Percentiles rank a stretch among this genome's conserved stretches.
Conservation (phyloP, 805 yeast genomes). For the Candida jianshihensis region DNA sequence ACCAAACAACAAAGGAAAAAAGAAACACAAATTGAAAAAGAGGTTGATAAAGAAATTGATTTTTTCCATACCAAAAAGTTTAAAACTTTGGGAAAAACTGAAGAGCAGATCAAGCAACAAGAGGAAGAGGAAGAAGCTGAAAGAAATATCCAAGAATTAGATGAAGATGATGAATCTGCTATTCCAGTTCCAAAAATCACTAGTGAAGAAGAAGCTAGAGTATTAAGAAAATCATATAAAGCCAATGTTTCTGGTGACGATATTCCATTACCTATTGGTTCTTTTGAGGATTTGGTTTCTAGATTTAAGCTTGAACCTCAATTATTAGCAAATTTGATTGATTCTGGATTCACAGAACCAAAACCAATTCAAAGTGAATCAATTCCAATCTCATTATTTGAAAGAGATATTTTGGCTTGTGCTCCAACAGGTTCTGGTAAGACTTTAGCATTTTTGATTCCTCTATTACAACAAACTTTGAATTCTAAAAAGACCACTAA, state of each 20-base stretch:
- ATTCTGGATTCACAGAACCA: slow-evolving; percentile 73
- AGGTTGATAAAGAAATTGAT: slow-evolving; percentile 69
- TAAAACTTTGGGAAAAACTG: slow-evolving; percentile 19
- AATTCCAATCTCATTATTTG: slow-evolving; percentile 64
- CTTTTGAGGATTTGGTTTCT: slow-evolving; percentile 71
- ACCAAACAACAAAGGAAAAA: slow-evolving; percentile 23
- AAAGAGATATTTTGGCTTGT: slow-evolving; percentile 80
- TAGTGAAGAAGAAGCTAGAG: slow-evolving; percentile 50
- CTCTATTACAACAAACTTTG: slow-evolving; percentile 54
- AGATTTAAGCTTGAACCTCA: slow-evolving; percentile 59
- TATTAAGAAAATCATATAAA: slow-evolving; percentile 50
- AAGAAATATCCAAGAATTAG: slow-evolving; percentile 17
- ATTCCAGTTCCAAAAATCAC: slow-evolving; percentile 37
- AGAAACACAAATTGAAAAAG: slow-evolving; percentile 34
- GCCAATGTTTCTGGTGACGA: slow-evolving; percentile 80
- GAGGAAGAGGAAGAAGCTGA: slow-evolving; percentile 22
- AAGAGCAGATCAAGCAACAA: slow-evolving; percentile 17
- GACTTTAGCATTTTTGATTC: slow-evolving; percentile 83
- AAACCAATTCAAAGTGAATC: slow-evolving; percentile 92
- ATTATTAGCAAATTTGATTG: slow-evolving; percentile 52
- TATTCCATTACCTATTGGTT: slow-evolving; percentile 84
- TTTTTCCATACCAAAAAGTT: slow-evolving; percentile 62
- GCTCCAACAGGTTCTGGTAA: slow-evolving; percentile 99
- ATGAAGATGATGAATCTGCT: neutral
- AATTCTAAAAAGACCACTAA: slow-evolving; percentile 14